Base-by-base conservation (phyloP, 805 yeast species). In the Kodamaea kaohsiungensis region DNA sequence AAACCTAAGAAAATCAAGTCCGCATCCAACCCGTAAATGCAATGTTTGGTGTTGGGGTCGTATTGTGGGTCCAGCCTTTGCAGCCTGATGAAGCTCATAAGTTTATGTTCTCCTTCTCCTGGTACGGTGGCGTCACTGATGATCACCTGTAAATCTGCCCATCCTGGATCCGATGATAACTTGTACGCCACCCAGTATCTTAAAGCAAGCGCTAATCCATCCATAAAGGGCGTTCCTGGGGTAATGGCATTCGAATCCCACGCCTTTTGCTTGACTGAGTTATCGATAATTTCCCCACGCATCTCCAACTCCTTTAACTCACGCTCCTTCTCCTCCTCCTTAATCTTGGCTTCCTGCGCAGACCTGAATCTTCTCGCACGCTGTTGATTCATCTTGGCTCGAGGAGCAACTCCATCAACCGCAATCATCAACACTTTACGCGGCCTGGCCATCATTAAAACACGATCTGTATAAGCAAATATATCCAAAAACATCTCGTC, bases 161-260 rank as follows among this genome's bases (percentile, higher is more conserved):
- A 95, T 35, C 96, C 97, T 1, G 97, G 96, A 65, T 95, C 99
- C 8, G 81, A 81, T 38, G 91, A 80, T 38, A 95, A 76, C 68
- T 95, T 95, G 69, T 88, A 90, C 2, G 96, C 90, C 7, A 89
- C 90, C 96, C 98, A 95, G 69, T 91, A 95, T 57, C 95, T 77
- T 58, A 95, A 75, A 3, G 95, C 87, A 33, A 76, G 76, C 0
- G 98, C 97, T 57, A 95, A 75, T 51, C 85, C 86, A 65, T 88
- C 93, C 99, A 95, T 95, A 62, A 95, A 95, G 22, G 97, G 98
- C 0, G 99, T 95, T 55, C 99, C 99, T 3, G 99, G 99, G 1
- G 99, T 95, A 64, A 95, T 95, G 9, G 96, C 93, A 65, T 95
- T 95, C 18, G 96, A 85, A 74, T 95, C 99, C 96, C 97, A 93